Evolutionary conservation across 148 eudicot genomes (phyloP), one percentile per base, ranked within the genome.

Genomic region (Chenopodium album): DNA sequence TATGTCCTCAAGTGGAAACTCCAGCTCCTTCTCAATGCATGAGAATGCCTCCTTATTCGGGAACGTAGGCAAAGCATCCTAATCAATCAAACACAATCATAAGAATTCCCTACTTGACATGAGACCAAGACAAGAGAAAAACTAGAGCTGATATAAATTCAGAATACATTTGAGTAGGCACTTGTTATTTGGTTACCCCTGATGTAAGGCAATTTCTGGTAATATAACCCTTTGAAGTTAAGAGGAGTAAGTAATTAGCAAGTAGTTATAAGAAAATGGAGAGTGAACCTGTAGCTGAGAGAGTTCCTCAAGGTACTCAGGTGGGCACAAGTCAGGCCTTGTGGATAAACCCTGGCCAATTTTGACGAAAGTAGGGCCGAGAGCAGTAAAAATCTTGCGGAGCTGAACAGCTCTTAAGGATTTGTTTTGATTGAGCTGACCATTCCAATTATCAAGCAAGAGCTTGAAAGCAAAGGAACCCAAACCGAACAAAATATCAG

Each of bases 1-100:
- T 52, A 96, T 82, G 69, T 92, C 89, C 77, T 96, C 98, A 65
- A 96, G 99, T 62, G 97, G 87, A 70, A 85, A 83, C 76, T 92
- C 94, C 86, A 96, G 80, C 88, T 96, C 98, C 85, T 78, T 89
- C 89, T 96, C 99, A 68, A 96, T 91, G 89, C 99, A 96, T 78
- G 89, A 73, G 84, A 96, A 90, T 64, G 99, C 99, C 87, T 94
- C 97, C 54, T 79, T 92, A 83, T 94, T 88, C 80, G 99, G 92
- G 91, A 96, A 96, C 78, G 99, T 96, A 13, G 99, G 99, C 88
- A 96, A 89, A 81, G 97, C 94, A 91, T 96, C 99, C 99, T 96
- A 87, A 73, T 76, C 85, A 82, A 74, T 81, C 81, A 84, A 76
- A 84, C 72, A 34, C 80, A 63, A 41, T 70, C 68, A 66, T 75